Evolutionary conservation across 306 rosid genomes (phyloP), one percentile per base, ranked within the genome.

Genomic region (Mucuna pruriens): DNA sequence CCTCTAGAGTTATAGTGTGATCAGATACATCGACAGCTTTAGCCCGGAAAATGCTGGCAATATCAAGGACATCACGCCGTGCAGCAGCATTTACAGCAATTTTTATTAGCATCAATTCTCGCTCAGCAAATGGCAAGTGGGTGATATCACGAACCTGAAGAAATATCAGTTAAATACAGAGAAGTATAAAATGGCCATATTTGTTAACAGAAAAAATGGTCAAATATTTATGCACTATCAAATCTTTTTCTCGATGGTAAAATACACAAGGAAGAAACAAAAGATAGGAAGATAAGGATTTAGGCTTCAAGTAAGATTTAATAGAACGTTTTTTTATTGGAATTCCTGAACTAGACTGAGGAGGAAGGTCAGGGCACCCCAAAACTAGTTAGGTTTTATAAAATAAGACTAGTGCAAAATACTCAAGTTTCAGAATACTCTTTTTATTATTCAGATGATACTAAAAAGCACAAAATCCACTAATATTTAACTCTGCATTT

Each of bases 1-100:
- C 97, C 97, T 93, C 97, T 11, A 93, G 90, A 81, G 96, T 93
- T 82, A 93, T 77, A 42, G 97, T 91, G 76, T 91, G 94, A 74
- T 83, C 97, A 13, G 97, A 93, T 75, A 93, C 97, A 55, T 93
- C 97, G 72, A 93, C 92, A 22, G 96, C 94, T 81, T 34, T 88
- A 82, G 91, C 97, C 86, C 96, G 87, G 82, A 93, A 93, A 78
- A 93, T 93, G 81, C 87, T 90, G 77, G 96, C 97, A 77, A 93
- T 84, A 84, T 93, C 97, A 51, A 93, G 96, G 58, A 93, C 94
- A 80, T 93, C 96, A 68, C 94, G 88, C 19, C 97, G 88, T 66
- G 96, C 96, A 75, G 88, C 86, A 85, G 96, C 89, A 84, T 93
- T 90, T 19, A 84, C 97, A 22, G 94, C 97, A 83, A 93, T 89